Conservation (phyloP, 495 filamentous ascomycete genomes). For the Daldinia loculata region DNA sequence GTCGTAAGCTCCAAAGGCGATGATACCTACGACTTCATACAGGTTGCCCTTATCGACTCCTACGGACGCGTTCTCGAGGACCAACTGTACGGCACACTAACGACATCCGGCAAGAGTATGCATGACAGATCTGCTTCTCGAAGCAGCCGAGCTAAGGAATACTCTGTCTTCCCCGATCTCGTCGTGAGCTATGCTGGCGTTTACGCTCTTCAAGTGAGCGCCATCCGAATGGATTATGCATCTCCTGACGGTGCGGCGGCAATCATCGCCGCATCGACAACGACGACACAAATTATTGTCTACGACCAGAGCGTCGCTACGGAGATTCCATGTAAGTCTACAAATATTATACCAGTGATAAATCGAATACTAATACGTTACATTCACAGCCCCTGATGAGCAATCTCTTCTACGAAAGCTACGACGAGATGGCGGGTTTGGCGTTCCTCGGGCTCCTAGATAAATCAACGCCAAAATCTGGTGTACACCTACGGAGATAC, state of each 20-base stretch:
- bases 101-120: slow-evolving; percentile 21
- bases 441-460: slow-evolving; percentile 31
- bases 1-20: slow-evolving; percentile 31
- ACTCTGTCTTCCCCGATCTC: slow-evolving; percentile 34
- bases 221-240: slow-evolving; percentile 35
- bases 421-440: slow-evolving; percentile 36
- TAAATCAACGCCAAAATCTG: neutral
- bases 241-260: slow-evolving; percentile 28
- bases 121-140: slow-evolving; percentile 27
- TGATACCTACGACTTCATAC: slow-evolving; percentile 35
- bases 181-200: slow-evolving; percentile 26
- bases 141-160: slow-evolving; percentile 25
- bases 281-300: slow-evolving; percentile 19
- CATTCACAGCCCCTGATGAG: slow-evolving; percentile 28
- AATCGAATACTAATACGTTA: neutral
- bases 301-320: slow-evolving; percentile 37
- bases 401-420: slow-evolving; percentile 34
- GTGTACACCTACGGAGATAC: neutral
- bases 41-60: slow-evolving; percentile 30
- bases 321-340: slow-evolving; percentile 33
- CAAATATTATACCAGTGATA: neutral
- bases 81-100: slow-evolving; percentile 28
- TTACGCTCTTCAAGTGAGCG: slow-evolving; percentile 28
- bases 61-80: slow-evolving; percentile 38
- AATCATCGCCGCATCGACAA: slow-evolving; percentile 26